Evolutionary conservation across 495 filamentous ascomycete species (phyloP), one percentile per base, ranked within the genome.

Genomic region (Ramalina intermedia): DNA sequence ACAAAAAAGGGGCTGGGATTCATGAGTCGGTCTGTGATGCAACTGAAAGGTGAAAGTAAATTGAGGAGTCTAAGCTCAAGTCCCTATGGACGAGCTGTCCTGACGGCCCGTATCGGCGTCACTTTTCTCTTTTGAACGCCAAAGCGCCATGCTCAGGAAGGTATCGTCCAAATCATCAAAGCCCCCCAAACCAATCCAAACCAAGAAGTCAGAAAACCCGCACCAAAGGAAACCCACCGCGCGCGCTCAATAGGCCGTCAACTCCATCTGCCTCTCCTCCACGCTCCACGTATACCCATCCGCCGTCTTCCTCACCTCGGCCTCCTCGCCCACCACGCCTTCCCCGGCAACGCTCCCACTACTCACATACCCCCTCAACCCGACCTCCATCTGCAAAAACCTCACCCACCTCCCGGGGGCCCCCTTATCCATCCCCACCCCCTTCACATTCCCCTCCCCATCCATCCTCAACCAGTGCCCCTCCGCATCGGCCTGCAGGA

Each of bases 351-450:
- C 49, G 29, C 52, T 52, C 20, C 55, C 55, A 1, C 46, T 20
- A 7, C 38, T 29, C 18, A 55, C 37, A 43, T 58, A 58, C 9
- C 44, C 48, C 27, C 43, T 52, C 37, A 58, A 52, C n/a, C 24
- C 29, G 20, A 53, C 55, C 16, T 27, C 48, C 16, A 52, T 29
- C 24, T 58, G 55, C 40, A 58, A 55, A 39, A 55, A 58, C 6
- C 42, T 13, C 4, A 52, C 46, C 6, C 51, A 55, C 12, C 18
- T 9, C 11, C 6, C 16, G 16, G 42, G 52, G 6, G 52, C 55
- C 3, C 41, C 43, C 21, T 18, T 44, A 29, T 40, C 46, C 55
- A 58, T 58, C 42, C 44, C 43, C 6, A 52, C 49, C 7, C 12
- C 6, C 4, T 20, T 33, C 36, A 55, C 37, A n/a, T 37, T 17